Evolutionary conservation across 2,329 filamentous ascomycete species (phyloP).

Genomic region (Colletotrichum sp.): DNA sequence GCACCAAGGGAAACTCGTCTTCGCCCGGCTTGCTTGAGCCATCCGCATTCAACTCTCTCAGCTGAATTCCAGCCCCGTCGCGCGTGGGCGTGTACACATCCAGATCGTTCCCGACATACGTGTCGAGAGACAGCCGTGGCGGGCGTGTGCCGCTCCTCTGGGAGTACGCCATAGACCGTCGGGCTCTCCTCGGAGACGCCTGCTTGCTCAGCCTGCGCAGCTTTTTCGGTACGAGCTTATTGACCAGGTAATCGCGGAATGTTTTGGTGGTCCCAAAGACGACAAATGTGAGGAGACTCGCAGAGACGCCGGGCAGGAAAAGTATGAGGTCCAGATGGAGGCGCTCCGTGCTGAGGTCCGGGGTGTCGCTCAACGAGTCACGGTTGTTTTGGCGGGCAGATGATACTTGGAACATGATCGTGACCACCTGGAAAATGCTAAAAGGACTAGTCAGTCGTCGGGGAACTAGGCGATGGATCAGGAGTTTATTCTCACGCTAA

Average conservation of each 20-base stretch:
- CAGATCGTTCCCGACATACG: neutral
- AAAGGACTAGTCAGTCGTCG: neutral
- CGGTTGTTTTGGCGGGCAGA: slow-evolving; percentile 33
- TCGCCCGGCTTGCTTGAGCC: neutral
- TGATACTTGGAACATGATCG: slow-evolving; percentile 41
- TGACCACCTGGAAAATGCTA: slow-evolving; percentile 40
- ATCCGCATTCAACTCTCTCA: neutral
- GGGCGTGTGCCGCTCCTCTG: neutral
- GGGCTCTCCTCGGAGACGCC: neutral
- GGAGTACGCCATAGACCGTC: neutral
- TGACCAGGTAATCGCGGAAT: slow-evolving; percentile 24
- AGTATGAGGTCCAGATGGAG: slow-evolving; percentile 22
- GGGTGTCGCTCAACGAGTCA: slow-evolving; percentile 28
- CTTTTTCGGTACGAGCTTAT: slow-evolving; percentile 19
- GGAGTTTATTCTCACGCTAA: slow-evolving; percentile 34
- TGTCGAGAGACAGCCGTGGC: slow-evolving; percentile 2
- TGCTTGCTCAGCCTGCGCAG: neutral
- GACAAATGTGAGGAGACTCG: slow-evolving; percentile 26
- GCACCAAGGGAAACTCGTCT: slow-evolving; percentile 4
- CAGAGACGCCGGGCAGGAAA: slow-evolving; percentile 30
- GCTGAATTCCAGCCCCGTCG: neutral
- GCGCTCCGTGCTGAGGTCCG: slow-evolving; percentile 34
- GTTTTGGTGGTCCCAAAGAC: slow-evolving; percentile 30
- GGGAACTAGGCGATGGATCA: neutral
- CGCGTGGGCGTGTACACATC: neutral